Evolutionary conservation across 257 asterid species (phyloP).

Genomic region (Ehretia macrophylla): DNA sequence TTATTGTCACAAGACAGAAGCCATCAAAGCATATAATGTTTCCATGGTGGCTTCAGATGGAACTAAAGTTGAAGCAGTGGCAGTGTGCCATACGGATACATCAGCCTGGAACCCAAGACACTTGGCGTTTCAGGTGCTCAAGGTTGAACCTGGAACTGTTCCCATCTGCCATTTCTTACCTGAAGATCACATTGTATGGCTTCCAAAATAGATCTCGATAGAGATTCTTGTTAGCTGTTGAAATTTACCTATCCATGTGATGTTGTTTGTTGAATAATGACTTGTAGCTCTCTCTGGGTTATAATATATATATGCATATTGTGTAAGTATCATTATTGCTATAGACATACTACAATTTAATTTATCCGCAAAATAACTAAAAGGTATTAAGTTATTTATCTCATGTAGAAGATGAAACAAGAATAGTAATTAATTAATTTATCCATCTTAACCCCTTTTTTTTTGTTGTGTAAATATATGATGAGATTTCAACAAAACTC

Average conservation of each 20-base stretch:
- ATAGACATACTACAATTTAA: too few species aligned
- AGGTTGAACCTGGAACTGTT: constrained; percentile 64
- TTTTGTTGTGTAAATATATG: too few species aligned
- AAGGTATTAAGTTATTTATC: too few species aligned
- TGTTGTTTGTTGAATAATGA: constrained; percentile 2
- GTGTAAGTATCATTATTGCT: too few species aligned
- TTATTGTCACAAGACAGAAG: constrained; percentile 59
- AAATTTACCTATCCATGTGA: too few species aligned
- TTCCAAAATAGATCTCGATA: constrained; percentile 11
- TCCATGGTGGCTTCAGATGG: constrained; percentile 44
- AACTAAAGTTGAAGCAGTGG: constrained; percentile 50
- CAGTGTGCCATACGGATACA: constrained; percentile 71
- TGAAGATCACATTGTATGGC: constrained; percentile 73
- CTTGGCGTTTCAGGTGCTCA: constrained; percentile 76
- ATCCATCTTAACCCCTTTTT: too few species aligned
- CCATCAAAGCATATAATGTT: constrained; percentile 42
- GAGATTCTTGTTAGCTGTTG: neutral
- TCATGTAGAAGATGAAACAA: too few species aligned
- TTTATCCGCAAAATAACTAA: too few species aligned
- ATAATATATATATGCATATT: too few species aligned
- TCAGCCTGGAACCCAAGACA: constrained; percentile 81
- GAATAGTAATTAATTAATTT: too few species aligned
- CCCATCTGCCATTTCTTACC: constrained; percentile 85
- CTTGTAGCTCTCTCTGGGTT: neutral
- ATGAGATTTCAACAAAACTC: too few species aligned